Evolutionary conservation across 805 yeast species (phyloP).

Genomic region (Millerago galiae): DNA sequence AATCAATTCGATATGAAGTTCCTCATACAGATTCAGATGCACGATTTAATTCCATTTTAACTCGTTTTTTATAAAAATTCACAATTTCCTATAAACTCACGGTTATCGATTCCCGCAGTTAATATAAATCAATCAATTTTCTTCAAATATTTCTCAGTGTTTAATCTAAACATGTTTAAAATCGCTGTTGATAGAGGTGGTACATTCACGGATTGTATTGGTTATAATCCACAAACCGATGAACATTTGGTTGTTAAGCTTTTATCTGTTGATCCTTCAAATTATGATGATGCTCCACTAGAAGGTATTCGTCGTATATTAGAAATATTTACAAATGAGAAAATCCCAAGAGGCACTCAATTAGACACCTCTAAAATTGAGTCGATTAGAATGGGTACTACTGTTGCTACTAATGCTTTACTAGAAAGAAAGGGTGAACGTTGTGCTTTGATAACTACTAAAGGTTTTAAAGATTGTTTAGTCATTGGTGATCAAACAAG

Average conservation of each 20-base stretch:
- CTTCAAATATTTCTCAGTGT: not conserved
- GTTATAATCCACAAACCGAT: conserved; percentile 46
- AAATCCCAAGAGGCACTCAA: conserved; percentile 53
- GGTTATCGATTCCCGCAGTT: not conserved
- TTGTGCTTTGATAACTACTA: conserved; percentile 80
- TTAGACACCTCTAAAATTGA: conserved; percentile 60
- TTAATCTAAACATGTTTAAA: conserved; percentile 18
- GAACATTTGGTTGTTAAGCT: conserved; percentile 49
- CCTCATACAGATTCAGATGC: too few relatives aligned
- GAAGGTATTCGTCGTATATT: conserved; percentile 83
- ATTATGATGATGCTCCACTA: conserved; percentile 85
- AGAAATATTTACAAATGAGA: conserved; percentile 46
- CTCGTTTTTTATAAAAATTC: too few relatives aligned
- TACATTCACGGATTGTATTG: conserved; percentile 68
- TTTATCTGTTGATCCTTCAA: conserved; percentile 81
- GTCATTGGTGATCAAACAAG: conserved; percentile 87
- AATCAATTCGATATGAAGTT: too few relatives aligned
- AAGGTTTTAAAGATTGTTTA: conserved; percentile 80
- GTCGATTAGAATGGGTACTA: conserved; percentile 83
- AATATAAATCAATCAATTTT: not conserved
- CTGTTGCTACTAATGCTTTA: conserved; percentile 93
- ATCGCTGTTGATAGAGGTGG: conserved; percentile 70
- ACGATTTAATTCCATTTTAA: too few relatives aligned
- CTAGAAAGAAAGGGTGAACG: conserved; percentile 88
- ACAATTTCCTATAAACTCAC: not conserved